Percentiles rank a stretch among this genome's conserved stretches.
phyloP scores from a whole-genome alignment of 768 basidiomycete species.

The Tulasnella sp. region DNA sequence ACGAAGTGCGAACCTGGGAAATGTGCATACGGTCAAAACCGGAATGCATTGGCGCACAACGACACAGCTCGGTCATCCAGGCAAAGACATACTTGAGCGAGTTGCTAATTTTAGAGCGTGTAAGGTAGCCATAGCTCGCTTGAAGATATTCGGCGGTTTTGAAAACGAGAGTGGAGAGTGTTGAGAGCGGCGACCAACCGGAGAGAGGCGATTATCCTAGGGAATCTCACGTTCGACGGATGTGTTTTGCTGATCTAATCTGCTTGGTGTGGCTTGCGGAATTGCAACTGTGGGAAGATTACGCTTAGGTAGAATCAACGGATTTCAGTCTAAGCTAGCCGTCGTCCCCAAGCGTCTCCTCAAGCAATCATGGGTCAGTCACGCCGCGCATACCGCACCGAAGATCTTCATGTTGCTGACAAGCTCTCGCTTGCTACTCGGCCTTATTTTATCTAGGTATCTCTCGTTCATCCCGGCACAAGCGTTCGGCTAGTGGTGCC shows the following conservation, averaged over 20 bases:
- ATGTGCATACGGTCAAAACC: background rate
- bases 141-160: background rate
- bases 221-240: background rate
- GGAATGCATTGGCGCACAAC: background rate
- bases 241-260: background rate
- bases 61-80: background rate
- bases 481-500: slow-evolving; percentile 86
- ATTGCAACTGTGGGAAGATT: background rate
- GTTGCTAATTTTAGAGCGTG: background rate
- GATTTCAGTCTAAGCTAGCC: background rate
- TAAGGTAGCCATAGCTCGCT: background rate
- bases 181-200: background rate
- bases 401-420: background rate
- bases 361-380: slow-evolving; percentile 5
- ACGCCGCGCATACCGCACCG: background rate
- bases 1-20: background rate
- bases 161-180: background rate
- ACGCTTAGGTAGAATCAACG: background rate
- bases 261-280: background rate
- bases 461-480: slow-evolving; percentile 93
- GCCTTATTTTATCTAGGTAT: slow-evolving; percentile 59
- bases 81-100: background rate
- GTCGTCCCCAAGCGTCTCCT: background rate
- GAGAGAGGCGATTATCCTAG: background rate
- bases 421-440: background rate